Percentiles rank a stretch among this genome's conserved stretches.
These are phyloP conservation scores for Fusarium lyarnte DNA, from an alignment of 2,329 filamentous ascomycete species.

Conservation along the genomic window DNA sequence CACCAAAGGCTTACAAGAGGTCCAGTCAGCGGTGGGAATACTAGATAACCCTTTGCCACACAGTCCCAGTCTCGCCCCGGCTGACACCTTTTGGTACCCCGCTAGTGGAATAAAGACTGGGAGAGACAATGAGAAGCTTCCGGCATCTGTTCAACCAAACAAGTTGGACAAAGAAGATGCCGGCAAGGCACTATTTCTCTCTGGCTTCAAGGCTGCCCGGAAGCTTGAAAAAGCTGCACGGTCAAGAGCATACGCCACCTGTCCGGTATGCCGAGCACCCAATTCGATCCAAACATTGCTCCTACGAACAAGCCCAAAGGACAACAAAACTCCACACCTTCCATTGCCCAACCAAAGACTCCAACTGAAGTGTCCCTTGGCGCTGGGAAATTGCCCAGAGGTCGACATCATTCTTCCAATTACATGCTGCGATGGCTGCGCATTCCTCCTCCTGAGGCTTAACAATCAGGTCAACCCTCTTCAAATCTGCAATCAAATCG, in stretches of 20 bases:
- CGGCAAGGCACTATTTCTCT: neutral
- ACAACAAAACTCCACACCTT: neutral
- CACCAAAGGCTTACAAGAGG: neutral
- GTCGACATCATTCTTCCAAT: neutral
- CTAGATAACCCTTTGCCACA: neutral
- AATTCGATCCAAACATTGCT: neutral
- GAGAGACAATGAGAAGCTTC: neutral
- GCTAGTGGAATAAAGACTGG: neutral
- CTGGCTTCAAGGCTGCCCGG: neutral
- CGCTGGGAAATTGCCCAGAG: neutral
- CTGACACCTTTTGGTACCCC: neutral
- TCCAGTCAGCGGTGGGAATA: neutral
- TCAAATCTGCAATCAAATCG: neutral
- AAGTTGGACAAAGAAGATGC: no score
- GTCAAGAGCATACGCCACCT: neutral
- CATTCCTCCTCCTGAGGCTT: neutral
- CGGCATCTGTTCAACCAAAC: accelerated
- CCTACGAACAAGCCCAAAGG: neutral
- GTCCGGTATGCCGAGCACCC: neutral
- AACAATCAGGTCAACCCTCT: accelerated
- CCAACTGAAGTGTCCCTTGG: neutral
- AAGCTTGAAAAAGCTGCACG: neutral
- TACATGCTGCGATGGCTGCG: neutral
- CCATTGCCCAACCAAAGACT: neutral
- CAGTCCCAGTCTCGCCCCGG: no score